Percentiles rank a stretch among this genome's conserved stretches.
These are phyloP conservation scores for Xanthoconium purpureum DNA, from an alignment of 768 basidiomycete species.

Conservation along the genomic window DNA sequence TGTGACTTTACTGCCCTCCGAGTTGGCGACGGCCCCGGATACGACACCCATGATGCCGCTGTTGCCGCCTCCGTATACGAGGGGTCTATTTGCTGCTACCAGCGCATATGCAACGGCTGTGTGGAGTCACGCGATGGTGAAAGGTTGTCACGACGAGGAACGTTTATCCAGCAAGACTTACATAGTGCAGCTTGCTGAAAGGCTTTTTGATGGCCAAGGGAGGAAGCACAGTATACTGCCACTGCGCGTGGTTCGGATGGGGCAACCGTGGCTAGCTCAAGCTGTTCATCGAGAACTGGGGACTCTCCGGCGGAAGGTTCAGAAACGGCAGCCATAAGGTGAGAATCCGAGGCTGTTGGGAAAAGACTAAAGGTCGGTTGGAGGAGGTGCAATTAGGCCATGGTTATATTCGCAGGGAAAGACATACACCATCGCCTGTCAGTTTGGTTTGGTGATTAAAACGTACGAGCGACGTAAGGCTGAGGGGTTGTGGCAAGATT, in stretches of 20 bases:
- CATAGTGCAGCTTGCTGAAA: constrained; percentile 69
- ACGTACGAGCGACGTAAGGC: constrained; percentile 12
- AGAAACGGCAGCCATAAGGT: not conserved
- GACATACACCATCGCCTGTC: no score
- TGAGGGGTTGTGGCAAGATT: constrained; percentile 5
- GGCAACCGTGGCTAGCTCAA: constrained; percentile 27
- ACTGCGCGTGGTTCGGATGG: constrained; percentile 41
- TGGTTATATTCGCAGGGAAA: no score
- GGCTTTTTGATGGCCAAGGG: constrained; percentile 56
- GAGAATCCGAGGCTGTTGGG: not conserved
- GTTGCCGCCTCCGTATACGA: constrained; percentile 87
- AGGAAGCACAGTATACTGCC: constrained; percentile 87
- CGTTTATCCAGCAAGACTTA: constrained; percentile 37
- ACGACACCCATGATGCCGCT: constrained; percentile 86
- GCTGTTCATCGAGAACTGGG: constrained; percentile 6
- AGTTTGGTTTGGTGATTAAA: constrained; percentile 25
- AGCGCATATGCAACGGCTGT: constrained; percentile 74
- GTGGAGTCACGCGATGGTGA: constrained; percentile 2
- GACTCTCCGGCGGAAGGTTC: constrained; percentile 1
- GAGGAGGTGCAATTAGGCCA: constrained; percentile 9
- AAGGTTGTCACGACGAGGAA: no score
- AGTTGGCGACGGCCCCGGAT: constrained; percentile 57
- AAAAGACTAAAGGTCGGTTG: no score
- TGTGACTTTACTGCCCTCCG: constrained; percentile 63
- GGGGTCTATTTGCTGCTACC: constrained; percentile 52